Evolutionary conservation across 2,329 filamentous ascomycete species (phyloP), one percentile per base, ranked within the genome.

Genomic region (Calonectria pseudoreteaudii): DNA sequence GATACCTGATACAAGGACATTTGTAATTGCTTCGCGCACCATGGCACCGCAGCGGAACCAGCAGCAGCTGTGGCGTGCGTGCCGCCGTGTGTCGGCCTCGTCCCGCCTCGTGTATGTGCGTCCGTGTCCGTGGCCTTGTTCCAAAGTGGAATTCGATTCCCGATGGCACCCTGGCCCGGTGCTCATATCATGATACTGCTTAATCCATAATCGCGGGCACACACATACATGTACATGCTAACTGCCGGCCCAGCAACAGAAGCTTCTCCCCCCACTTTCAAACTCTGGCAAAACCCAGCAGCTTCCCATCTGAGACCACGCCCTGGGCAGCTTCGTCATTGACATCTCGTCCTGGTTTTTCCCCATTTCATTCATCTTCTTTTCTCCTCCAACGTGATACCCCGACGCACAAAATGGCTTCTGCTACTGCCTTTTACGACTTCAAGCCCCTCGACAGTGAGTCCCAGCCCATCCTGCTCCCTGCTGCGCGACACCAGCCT

Each of bases 361-460:
- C 49, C 30, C 11, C 71, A 53, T 71, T 64, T 70, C 73, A 66
- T 53, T 60, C 62, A 11, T 36, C 68, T 60, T 28, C 44, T 60
- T 62, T 62, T 36, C 75, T 34, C 64, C 73, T 18, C 70, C 34
- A 38, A 62, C 56, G 34, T 62, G 49, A 64, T 70, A 74, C 52
- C 66, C 53, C 66, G 64, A 52, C 30, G 64, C 52, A 66, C 71
- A 83, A 75, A 50, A 87, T 87, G 85, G 80, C 85, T 71, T 86
- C 85, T 53, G 85, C 85, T 66, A 84, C 85, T 38, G 80, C 75
- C 78, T 95, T 98, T 85, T 97, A 93, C 89, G 93, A 96, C 84
- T 97, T 97, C 86, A 94, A 93, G 87, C 93, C 94, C 78, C 91
- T 94, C 79, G 92, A 96, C 86, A 95, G 94, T 95, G 88, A 76